Evolutionary conservation across 768 basidiomycete genomes (phyloP).

Genomic region (Chalciporus chontae): DNA sequence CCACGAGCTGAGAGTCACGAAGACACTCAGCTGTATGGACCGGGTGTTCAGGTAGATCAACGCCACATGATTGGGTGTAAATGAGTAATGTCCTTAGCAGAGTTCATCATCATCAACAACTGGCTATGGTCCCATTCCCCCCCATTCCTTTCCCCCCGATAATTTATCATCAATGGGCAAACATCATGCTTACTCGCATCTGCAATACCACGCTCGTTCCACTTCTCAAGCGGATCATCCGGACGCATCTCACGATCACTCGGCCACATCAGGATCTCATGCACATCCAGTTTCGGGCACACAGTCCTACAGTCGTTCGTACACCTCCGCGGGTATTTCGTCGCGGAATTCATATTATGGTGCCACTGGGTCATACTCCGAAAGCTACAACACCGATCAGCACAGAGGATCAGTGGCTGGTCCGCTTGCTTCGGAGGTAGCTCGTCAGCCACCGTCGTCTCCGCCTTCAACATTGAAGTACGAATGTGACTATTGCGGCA

Average conservation of each 20-base stretch:
- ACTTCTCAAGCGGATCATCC: constrained; percentile 28
- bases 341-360: constrained; percentile 14
- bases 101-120: constrained; percentile 19
- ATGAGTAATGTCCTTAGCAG: constrained; percentile 13
- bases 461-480: constrained; percentile 50
- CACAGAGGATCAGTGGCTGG: constrained; percentile 15
- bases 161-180: constrained; percentile 20
- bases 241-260: constrained; percentile 28
- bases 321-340: constrained; percentile 11
- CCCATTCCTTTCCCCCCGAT: constrained; percentile 17
- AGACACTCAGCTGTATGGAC: constrained; percentile 25
- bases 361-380: constrained; percentile 16
- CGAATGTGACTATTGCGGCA: constrained; percentile 75
- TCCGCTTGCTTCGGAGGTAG: constrained; percentile 10
- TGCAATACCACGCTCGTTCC: constrained; percentile 24
- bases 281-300: constrained; percentile 21
- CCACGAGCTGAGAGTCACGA: constrained; percentile 23
- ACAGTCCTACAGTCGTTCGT: constrained; percentile 19
- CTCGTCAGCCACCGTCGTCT: constrained; percentile 17
- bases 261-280: constrained; percentile 21
- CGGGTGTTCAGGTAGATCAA: constrained; percentile 29
- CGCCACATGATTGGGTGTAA: background rate
- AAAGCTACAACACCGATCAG: constrained; percentile 12
- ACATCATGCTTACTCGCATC: constrained; percentile 21
- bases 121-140: constrained; percentile 17